phyloP scores from a whole-genome alignment of 495 filamentous ascomycete genomes.

The Penicillium verhagenii region DNA sequence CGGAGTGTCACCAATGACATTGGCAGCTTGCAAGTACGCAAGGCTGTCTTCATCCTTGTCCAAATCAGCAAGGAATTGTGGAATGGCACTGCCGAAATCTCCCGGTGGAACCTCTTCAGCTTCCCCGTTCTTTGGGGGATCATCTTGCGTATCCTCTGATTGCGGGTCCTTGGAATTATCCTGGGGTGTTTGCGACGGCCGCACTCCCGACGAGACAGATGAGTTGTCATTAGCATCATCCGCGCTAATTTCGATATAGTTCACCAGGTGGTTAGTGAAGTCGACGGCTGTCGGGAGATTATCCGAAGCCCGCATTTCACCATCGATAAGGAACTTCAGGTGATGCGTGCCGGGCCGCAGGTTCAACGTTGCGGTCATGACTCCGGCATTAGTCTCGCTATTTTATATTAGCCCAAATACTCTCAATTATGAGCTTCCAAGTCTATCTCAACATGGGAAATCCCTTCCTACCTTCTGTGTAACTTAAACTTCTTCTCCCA shows the following conservation, averaged over 20 bases:
- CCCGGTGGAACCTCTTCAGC: slow-evolving; percentile 48
- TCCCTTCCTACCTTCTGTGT: slow-evolving; percentile 67
- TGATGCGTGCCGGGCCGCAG: slow-evolving; percentile 94
- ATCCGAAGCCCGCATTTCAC: slow-evolving; percentile 83
- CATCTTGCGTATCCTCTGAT: slow-evolving; percentile 38
- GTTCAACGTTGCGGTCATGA: slow-evolving; percentile 71
- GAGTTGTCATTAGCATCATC: slow-evolving; percentile 55
- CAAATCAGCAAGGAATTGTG: slow-evolving; percentile 80
- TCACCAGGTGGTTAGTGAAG: slow-evolving; percentile 93
- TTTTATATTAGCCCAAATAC: slow-evolving; percentile 9
- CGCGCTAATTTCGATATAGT: slow-evolving; percentile 91
- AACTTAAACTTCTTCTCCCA: slow-evolving; percentile 92
- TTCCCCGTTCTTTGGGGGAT: slow-evolving; percentile 43
- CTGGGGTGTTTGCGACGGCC: slow-evolving; percentile 47
- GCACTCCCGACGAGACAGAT: slow-evolving; percentile 36
- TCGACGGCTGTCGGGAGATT: slow-evolving; percentile 92
- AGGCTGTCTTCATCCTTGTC: slow-evolving; percentile 77
- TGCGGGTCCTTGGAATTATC: slow-evolving; percentile 36
- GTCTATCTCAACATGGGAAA: background rate
- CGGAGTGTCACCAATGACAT: slow-evolving; percentile 70
- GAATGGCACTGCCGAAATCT: slow-evolving; percentile 61
- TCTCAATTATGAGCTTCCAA: background rate
- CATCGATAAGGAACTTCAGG: slow-evolving; percentile 92
- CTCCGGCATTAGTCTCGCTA: slow-evolving; percentile 45
- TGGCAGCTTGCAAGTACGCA: slow-evolving; percentile 65